A percentile compares a stretch with the other conserved stretches of the same genome.
Conservation (phyloP, 2,329 filamentous ascomycete species). For the Alternaria postmessia region DNA sequence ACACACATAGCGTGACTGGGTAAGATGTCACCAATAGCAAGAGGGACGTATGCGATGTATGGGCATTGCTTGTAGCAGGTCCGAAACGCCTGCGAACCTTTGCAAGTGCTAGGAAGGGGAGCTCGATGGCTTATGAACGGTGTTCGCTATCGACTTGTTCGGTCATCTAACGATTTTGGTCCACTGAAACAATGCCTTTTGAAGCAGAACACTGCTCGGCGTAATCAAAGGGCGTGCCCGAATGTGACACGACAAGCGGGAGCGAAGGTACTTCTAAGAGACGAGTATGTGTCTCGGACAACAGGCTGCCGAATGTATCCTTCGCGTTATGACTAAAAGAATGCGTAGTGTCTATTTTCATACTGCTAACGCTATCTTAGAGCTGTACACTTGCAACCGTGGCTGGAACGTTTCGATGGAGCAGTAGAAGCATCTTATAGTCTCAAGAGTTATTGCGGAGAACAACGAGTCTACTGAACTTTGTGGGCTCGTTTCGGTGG, state of each 20-base stretch:
- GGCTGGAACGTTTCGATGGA: not conserved
- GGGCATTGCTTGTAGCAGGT: not conserved
- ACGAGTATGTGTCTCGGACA: not conserved
- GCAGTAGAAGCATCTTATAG: not conserved
- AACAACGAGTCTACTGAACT: not conserved
- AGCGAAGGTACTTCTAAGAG: conserved; percentile 8
- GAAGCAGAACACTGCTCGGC: conserved; percentile 9
- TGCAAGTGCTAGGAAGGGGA: conserved; percentile 6
- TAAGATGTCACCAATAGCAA: conserved; percentile 8
- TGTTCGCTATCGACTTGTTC: conserved; percentile 9
- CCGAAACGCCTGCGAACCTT: conserved; percentile 6
- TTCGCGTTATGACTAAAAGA: not conserved
- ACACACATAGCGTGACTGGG: conserved; percentile 17
- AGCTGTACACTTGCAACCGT: not conserved
- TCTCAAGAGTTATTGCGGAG: not conserved
- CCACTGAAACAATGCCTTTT: conserved; percentile 1
- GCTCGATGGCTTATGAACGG: conserved; percentile 9
- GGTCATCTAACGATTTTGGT: conserved; percentile 11
- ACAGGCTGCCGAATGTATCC: not conserved
- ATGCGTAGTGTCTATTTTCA: not conserved
- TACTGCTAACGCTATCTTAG: not conserved
- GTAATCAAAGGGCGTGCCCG: conserved; percentile 3
- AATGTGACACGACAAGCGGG: conserved; percentile 3
- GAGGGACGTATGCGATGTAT: not conserved
- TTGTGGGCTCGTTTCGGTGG: not conserved